Conservation (phyloP, 78 protist genomes). For the slime mould (Dictyostelium discoideum) region dicty_2.7 NC_007089.4:2491001-2491500, state of each 20-base stretch:
- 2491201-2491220: not conserved
- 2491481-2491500: too few species aligned
- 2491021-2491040: too few species aligned
- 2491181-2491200: not conserved
- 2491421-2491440: too few species aligned
- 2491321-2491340: not conserved
- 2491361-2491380: not conserved
- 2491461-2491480: too few species aligned
- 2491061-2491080: not conserved
- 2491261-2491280: not conserved
- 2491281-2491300: not conserved
- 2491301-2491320: not conserved
- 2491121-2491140: not conserved
- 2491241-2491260: not conserved
- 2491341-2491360: not conserved
- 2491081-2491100: not conserved
- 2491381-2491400: too few species aligned
- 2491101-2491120: constrained; percentile 12
- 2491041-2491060: not conserved
- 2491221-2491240: not conserved
- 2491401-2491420: too few species aligned
- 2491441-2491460: too few species aligned
- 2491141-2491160: not conserved
- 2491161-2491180: not conserved
- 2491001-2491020: too few species aligned